Evolutionary conservation across 306 rosid species (phyloP), one percentile per base, ranked within the genome.

Genomic region (Aeschynomene evenia): DNA sequence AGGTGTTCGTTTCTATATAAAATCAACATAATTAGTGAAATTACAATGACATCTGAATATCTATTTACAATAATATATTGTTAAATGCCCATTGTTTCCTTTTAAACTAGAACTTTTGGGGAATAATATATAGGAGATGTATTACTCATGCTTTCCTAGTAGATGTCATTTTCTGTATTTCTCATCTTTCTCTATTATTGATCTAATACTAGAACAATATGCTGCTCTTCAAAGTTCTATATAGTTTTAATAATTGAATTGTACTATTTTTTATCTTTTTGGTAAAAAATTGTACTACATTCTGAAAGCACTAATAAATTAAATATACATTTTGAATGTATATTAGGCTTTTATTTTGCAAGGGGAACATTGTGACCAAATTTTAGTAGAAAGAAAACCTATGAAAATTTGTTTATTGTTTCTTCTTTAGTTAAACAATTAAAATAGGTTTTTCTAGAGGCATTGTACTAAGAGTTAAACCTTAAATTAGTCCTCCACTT

Each of bases 1-100:
- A 0, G 84, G 89, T 21, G 1, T 86, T 68, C 89, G 85, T 53
- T 75, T 82, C 89, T 86, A 77, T 74, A 77, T 75, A 68, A 85
- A 86, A 68, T 51, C 84, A 6, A 23, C 78, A 29, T 77, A 82
- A 54, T 36, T 62, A 34, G 14, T 33, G 63, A 51, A 58, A 67
- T 37, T 31, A 49, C 52, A 2, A 46, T 43, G 54, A 19, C 57
- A 31, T 29, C 48, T 71, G 12, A 52, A 14, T 42, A 61, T 45
- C 31, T 8, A 61, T 46, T 66, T 39, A 10, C 36, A 68, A 62
- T 45, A 74, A 77, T 23, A 26, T 77, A 12, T 53, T 18, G 37
- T 62, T 52, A 62, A 22, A 62, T 18, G 75, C 48, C 26, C 75
- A 53, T 43, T 45, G 58, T 56, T 34, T 13, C 39, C n/a, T 57